Evolutionary conservation across 352 stramenopile genomes (phyloP).

Genomic region (Phytophthora ramorum): DNA sequence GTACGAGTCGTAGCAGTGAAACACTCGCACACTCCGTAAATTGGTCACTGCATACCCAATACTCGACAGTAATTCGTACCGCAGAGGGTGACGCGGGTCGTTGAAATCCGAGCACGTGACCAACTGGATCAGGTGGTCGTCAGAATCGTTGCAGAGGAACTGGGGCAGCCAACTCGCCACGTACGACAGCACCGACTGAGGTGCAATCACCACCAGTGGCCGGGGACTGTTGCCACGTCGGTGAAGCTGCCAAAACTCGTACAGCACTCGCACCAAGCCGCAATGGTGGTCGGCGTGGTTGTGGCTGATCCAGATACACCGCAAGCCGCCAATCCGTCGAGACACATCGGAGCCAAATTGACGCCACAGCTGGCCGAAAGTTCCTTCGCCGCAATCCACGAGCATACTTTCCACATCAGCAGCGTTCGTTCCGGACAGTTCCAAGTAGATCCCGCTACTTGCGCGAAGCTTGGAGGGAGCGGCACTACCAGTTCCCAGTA

Average conservation of each 20-base stretch:
- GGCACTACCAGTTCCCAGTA: slow-evolving; percentile 96
- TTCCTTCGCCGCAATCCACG: slow-evolving; percentile 96
- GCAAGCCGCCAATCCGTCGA: slow-evolving; percentile 62
- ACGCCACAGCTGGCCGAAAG: slow-evolving; percentile 91
- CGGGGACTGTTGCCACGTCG: background rate
- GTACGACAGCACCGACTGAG: slow-evolving; percentile 65
- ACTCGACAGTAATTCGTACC: slow-evolving; percentile 33
- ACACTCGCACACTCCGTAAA: slow-evolving; percentile 71
- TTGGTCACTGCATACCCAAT: slow-evolving; percentile 41
- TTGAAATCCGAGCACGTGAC: slow-evolving; percentile 68
- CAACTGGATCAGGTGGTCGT: slow-evolving; percentile 41
- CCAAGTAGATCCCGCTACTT: slow-evolving; percentile 94
- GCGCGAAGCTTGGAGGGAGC: slow-evolving; percentile 97
- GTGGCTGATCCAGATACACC: slow-evolving; percentile 97
- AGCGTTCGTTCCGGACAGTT: slow-evolving; percentile 38
- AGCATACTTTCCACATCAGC: slow-evolving; percentile 67
- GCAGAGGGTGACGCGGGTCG: slow-evolving; percentile 33
- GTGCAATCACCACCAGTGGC: slow-evolving; percentile 53
- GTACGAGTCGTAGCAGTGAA: slow-evolving; percentile 85
- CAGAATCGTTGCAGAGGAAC: slow-evolving; percentile 8
- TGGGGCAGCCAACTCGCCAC: slow-evolving; percentile 55
- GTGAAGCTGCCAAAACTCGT: slow-evolving; percentile 54
- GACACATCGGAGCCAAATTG: slow-evolving; percentile 52
- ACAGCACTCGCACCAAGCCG: slow-evolving; percentile 92
- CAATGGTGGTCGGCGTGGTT: slow-evolving; percentile 98